Percentiles rank a stretch among this genome's conserved stretches.
phyloP scores from a whole-genome alignment of 495 filamentous ascomycete genomes.

The Talaromyces thailandensis region DNA sequence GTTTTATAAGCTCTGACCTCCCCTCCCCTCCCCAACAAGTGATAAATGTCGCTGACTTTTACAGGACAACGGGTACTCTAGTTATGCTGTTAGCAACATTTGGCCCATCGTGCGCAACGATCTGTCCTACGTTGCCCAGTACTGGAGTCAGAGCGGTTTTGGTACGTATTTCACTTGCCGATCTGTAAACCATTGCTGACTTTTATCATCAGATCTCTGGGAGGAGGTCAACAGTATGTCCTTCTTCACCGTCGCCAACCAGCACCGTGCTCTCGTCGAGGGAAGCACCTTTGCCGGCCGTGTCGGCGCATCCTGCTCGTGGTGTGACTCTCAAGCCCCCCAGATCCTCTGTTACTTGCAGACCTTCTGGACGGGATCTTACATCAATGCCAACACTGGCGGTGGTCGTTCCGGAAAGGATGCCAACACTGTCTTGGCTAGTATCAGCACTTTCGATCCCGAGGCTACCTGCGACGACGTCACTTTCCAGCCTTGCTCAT shows the following conservation, averaged over 20 bases:
- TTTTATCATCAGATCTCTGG: constrained; percentile 47
- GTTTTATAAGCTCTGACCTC: neutral
- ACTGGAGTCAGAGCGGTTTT: constrained; percentile 48
- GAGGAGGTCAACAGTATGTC: constrained; percentile 57
- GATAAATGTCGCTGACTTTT: neutral
- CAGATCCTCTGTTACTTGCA: constrained; percentile 42
- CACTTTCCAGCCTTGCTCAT: constrained; percentile 43
- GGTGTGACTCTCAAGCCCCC: constrained; percentile 39
- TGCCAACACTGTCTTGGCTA: constrained; percentile 36
- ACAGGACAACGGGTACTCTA: constrained; percentile 23
- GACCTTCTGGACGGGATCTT: constrained; percentile 35
- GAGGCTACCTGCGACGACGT: constrained; percentile 37
- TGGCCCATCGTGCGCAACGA: constrained; percentile 52
- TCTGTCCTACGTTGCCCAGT: constrained; percentile 56
- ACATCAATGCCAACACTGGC: constrained; percentile 32
- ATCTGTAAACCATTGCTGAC: neutral
- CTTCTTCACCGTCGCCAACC: constrained; percentile 53
- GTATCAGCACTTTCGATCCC: constrained; percentile 38
- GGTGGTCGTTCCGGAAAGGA: constrained; percentile 37
- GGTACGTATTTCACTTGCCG: neutral
- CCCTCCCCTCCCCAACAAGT: neutral
- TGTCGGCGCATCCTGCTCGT: constrained; percentile 30
- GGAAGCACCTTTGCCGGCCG: constrained; percentile 47
- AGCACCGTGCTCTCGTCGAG: constrained; percentile 51
- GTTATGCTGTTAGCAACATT: constrained; percentile 21